These are phyloP conservation scores for Coemansia sp. DNA, from an alignment of 192 early-diverging fungal genomes.

Conservation along the genomic window DNA sequence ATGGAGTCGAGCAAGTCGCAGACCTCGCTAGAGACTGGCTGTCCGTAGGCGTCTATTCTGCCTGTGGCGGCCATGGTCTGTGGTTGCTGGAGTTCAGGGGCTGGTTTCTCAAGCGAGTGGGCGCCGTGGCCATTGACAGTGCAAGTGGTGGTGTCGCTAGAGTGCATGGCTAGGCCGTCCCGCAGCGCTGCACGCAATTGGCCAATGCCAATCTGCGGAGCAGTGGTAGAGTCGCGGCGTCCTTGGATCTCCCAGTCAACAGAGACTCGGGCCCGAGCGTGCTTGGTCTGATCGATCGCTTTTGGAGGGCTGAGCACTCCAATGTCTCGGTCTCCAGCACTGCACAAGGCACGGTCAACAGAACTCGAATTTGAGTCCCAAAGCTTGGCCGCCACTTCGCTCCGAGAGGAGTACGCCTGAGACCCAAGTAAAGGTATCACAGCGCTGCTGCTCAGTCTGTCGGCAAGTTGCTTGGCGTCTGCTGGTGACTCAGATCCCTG, in stretches of 20 bases:
- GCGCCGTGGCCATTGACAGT: neutral
- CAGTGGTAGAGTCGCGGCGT: slow-evolving; percentile 34
- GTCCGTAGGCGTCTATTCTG: slow-evolving; percentile 15
- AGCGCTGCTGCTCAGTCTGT: slow-evolving; percentile 5
- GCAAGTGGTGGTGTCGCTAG: slow-evolving; percentile 6
- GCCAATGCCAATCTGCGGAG: slow-evolving; percentile 41
- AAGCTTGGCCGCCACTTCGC: neutral
- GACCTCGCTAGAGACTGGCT: slow-evolving; percentile 37
- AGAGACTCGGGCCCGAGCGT: slow-evolving; percentile 50
- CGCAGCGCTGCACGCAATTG: slow-evolving; percentile 49
- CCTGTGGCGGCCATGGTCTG: neutral
- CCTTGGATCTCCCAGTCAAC: slow-evolving; percentile 49
- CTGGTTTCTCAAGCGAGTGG: neutral
- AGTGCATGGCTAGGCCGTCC: slow-evolving; percentile 35
- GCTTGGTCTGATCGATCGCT: slow-evolving; percentile 33
- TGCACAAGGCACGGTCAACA: slow-evolving; percentile 28
- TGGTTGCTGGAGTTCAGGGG: neutral
- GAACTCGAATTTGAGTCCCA: neutral
- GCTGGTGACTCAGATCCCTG: neutral
- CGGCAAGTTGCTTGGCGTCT: neutral
- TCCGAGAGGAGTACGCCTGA: neutral
- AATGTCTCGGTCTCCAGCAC: neutral
- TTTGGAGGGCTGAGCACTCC: neutral
- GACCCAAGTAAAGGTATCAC: slow-evolving; percentile 16
- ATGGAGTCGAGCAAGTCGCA: slow-evolving; percentile 46